Base-by-base conservation (phyloP, 2,329 filamentous ascomycete genomes). In the Cordyceps cicadae region DNA sequence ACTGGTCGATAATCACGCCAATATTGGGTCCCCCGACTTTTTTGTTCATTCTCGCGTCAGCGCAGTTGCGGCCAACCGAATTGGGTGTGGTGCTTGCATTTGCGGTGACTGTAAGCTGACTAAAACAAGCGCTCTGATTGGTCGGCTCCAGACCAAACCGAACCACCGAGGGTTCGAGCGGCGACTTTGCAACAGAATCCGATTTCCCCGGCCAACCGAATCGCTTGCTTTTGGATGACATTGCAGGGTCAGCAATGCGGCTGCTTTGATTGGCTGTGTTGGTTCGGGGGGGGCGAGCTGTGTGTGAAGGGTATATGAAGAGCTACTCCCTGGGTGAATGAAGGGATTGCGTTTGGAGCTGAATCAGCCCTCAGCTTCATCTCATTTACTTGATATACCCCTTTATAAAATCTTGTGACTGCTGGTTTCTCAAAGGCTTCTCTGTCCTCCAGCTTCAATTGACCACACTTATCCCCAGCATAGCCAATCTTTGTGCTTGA, bases 41-140 rank as follows among this genome's bases (percentile, higher is more conserved):
- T 43, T 39, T 19, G 21, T 39, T 12, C 26, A 17, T 26, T 46
- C 41, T 55, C 17, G n/a, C 21, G 41, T 55, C 53, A 55, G 53
- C 53, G 29, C 52, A 37, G 19, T 15, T 15, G 11, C 7, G 53
- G 26, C 24, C 39, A 26, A n/a, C 24, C 53, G 5, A 46, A 55
- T 46, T 15, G 45, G 41, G 17, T 46, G 53, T 14, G 2, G 41
- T 46, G 8, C 8, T 46, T n/a, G 39, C 29, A 37, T 29, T 50
- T 52, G 48, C 39, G 12, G 26, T 48, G 57, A 54, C 50, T 39
- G 32, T 14, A 39, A 64, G 60, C 54, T 73, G 69, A 72, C 70
- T 71, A 73, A 73, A 72, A 59, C 61, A 63, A 58, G 59, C 34
- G 5, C 29, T 51, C 59, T 69, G 66, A 73, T 73, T 73, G 71